Evolutionary conservation across 192 early-diverging fungal genomes (phyloP).

Genomic region (Spizellomyces sp.): DNA sequence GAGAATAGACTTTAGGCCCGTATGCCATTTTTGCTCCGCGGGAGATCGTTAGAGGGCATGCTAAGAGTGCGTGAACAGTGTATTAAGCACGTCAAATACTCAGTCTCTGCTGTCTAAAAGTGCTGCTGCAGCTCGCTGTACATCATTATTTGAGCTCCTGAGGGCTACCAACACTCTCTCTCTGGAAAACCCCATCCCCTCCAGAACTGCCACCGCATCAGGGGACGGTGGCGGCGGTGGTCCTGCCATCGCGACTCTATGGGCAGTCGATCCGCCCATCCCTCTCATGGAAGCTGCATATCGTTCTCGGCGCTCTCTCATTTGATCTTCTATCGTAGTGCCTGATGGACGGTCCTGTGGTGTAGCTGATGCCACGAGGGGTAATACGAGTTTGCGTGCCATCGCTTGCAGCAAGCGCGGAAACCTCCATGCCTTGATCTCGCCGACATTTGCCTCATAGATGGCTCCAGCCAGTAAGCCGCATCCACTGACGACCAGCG

Average conservation of each 20-base stretch:
- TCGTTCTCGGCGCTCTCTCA: slow-evolving; percentile 12
- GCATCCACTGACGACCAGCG: slow-evolving; percentile 17
- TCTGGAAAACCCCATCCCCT: slow-evolving; percentile 29
- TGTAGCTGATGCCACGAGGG: not conserved
- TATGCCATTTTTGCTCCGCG: too few species aligned
- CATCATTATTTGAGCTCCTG: slow-evolving; percentile 11
- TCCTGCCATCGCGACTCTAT: not conserved
- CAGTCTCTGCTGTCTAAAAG: not conserved
- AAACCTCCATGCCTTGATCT: slow-evolving; percentile 29
- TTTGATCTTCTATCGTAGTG: slow-evolving; percentile 22
- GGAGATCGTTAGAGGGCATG: too few species aligned
- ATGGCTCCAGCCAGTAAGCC: slow-evolving; percentile 38
- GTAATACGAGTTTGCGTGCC: not conserved
- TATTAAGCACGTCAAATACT: too few species aligned
- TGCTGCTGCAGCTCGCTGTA: slow-evolving; percentile 23
- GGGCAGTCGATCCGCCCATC: not conserved
- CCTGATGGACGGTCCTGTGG: slow-evolving; percentile 1
- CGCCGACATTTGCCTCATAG: slow-evolving; percentile 20
- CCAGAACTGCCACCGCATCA: slow-evolving; percentile 21
- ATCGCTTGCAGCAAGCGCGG: slow-evolving; percentile 8
- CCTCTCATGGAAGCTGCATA: not conserved
- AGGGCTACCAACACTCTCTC: slow-evolving; percentile 26
- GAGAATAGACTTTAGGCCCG: too few species aligned
- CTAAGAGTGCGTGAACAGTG: too few species aligned
- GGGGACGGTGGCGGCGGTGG: slow-evolving; percentile 10